A percentile compares a stretch with the other conserved stretches of the same genome.
phyloP scores from a whole-genome alignment of 176 grass and related monocot species.

The Eremochloa ophiuroides region DNA sequence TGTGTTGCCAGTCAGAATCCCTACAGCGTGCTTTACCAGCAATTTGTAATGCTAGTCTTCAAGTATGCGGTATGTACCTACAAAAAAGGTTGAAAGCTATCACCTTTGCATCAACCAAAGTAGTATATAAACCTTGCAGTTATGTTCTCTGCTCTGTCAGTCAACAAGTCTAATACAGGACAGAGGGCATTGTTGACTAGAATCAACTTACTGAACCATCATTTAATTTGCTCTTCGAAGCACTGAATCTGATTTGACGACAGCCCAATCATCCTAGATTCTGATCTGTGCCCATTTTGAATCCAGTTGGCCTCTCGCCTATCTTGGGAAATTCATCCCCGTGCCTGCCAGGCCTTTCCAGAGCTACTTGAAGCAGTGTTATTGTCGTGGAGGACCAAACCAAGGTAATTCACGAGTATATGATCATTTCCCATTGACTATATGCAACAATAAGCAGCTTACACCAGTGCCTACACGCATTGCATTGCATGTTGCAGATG shows the following conservation, averaged over 20 bases:
- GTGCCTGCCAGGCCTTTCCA: slow-evolving; percentile 43
- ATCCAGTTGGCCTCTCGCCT: slow-evolving; percentile 67
- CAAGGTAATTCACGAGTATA: slow-evolving; percentile 26
- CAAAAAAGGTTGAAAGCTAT: background rate
- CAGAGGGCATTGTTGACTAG: background rate
- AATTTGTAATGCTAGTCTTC: background rate
- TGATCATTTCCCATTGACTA: background rate
- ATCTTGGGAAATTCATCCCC: slow-evolving; percentile 54
- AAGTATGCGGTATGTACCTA: background rate
- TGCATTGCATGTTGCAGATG: slow-evolving; percentile 13
- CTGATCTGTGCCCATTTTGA: background rate
- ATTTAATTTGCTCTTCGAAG: background rate
- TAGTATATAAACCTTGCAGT: background rate
- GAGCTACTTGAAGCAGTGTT: slow-evolving; percentile 34
- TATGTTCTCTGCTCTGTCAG: background rate
- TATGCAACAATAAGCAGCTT: background rate
- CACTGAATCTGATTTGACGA: background rate
- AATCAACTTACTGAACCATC: background rate
- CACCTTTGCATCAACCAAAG: background rate
- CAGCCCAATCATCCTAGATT: background rate
- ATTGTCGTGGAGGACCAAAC: slow-evolving; percentile 21
- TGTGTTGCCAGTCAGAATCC: background rate
- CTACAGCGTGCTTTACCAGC: background rate
- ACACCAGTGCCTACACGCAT: background rate
- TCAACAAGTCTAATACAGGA: background rate